A percentile compares a stretch with the other conserved stretches of the same genome.
phyloP scores from a whole-genome alignment of 306 rosid species.

The Malus asiatica region DNA sequence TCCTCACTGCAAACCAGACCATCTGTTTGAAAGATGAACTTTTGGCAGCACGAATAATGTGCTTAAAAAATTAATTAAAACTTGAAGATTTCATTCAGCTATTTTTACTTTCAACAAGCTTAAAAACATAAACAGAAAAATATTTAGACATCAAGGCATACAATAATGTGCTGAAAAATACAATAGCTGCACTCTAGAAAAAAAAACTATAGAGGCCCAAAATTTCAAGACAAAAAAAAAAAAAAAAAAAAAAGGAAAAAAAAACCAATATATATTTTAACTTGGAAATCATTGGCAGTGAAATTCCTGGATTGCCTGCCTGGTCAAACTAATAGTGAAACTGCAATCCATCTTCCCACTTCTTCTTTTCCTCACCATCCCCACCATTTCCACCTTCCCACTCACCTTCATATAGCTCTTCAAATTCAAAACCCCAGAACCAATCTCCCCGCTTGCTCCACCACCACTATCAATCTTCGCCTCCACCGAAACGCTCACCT shows the following conservation, averaged over 20 bases:
- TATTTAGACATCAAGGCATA: not conserved
- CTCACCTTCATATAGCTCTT: slow-evolving; percentile 1
- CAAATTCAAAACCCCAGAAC: slow-evolving; percentile 6
- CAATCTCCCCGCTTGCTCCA: not conserved
- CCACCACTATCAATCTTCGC: not conserved
- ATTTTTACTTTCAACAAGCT: not conserved
- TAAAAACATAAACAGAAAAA: not conserved
- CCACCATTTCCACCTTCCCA: slow-evolving; percentile 6
- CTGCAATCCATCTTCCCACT: slow-evolving; percentile 1
- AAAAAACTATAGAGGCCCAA: not conserved
- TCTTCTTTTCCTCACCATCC: slow-evolving; percentile 4
- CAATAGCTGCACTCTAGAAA: not conserved
- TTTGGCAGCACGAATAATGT: not conserved
- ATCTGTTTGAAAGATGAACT: not conserved
- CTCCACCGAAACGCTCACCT: not conserved
- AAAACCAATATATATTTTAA: not conserved
- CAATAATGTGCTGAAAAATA: not conserved
- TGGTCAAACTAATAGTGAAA: not conserved
- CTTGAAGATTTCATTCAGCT: not conserved
- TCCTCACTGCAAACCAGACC: not conserved
- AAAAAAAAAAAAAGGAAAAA: not conserved
- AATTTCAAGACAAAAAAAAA: not conserved
- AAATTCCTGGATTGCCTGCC: slow-evolving; percentile 2
- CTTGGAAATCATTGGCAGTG: slow-evolving; percentile 5
- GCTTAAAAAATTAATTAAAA: too few species aligned